Conservation (phyloP, 2,329 filamentous ascomycete genomes). For the Talaromyces rugulosus region DNA sequence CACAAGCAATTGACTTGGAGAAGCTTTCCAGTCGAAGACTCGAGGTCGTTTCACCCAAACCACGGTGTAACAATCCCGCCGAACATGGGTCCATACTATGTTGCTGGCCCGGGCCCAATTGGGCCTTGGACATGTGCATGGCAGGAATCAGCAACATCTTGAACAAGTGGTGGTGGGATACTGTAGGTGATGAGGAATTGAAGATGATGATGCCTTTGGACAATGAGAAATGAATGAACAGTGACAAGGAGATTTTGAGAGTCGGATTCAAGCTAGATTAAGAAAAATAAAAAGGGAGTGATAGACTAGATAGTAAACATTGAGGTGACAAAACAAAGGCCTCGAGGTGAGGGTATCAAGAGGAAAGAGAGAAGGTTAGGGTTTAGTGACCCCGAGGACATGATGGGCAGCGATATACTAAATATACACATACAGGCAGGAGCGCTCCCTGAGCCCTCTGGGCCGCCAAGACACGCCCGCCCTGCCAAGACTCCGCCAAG, state of each 20-base stretch:
- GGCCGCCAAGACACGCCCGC: not conserved
- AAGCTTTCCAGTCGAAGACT: not conserved
- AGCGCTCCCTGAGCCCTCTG: not conserved
- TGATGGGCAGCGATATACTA: not conserved
- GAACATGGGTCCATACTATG: not conserved
- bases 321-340: not conserved
- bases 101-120: not conserved
- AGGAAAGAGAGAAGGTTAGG: not conserved
- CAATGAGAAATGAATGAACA: not conserved
- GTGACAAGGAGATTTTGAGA: not conserved
- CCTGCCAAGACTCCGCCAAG: slow-evolving; percentile 13
- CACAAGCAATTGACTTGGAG: slow-evolving; percentile 2
- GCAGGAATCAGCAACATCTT: not conserved
- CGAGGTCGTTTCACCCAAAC: not conserved
- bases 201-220: not conserved
- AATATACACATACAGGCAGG: not conserved
- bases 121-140: not conserved
- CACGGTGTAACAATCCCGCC: not conserved
- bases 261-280: not conserved
- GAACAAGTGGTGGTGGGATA: not conserved
- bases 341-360: not conserved
- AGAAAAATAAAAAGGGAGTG: not conserved
- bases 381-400: not conserved
- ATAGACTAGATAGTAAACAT: not conserved
- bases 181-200: not conserved